phyloP scores from a whole-genome alignment of 176 grass and related monocot genomes.

The Sorghum bicolor region Sorghum_bicolor_NCBIv3 NC_012879.2:5395501-5396000 shows the following conservation, averaged over 20 bases:
- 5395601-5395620: conserved; percentile 74
- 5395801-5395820: conserved; percentile 52
- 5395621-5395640: conserved; percentile 71
- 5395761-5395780: conserved; percentile 65
- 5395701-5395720: conserved; percentile 55
- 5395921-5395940: conserved; percentile 33
- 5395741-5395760: conserved; percentile 51
- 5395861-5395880: conserved; percentile 41
- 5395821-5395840: conserved; percentile 52
- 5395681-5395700: conserved; percentile 73
- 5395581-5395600: conserved; percentile 51
- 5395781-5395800: conserved; percentile 50
- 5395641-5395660: conserved; percentile 46
- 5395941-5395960: conserved; percentile 28
- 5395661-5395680: conserved; percentile 51
- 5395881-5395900: conserved; percentile 26
- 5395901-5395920: conserved; percentile 21
- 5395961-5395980: conserved; percentile 37
- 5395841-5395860: conserved; percentile 64
- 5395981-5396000: conserved; percentile 50
- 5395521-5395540: conserved; percentile 60
- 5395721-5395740: conserved; percentile 73
- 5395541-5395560: conserved; percentile 76
- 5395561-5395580: conserved; percentile 78
- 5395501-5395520: conserved; percentile 52